Conservation (phyloP, 2,329 filamentous ascomycete genomes). For the Colletotrichum sp. region DNA sequence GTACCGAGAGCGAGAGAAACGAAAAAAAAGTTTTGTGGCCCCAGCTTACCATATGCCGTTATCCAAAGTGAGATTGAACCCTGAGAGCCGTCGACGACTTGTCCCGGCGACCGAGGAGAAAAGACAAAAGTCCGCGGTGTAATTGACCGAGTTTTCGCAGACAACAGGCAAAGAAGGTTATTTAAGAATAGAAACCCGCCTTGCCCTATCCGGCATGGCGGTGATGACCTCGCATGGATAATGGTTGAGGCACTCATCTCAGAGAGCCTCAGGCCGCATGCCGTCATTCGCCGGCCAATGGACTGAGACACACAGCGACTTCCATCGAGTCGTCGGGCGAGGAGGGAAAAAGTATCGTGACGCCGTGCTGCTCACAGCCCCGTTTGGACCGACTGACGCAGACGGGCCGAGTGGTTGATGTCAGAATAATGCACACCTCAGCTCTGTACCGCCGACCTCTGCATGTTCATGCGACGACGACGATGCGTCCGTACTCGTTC, state of each 20-base stretch:
- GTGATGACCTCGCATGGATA: conserved; percentile 7
- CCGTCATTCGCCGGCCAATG: neutral
- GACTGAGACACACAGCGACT: conserved; percentile 12
- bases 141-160: neutral
- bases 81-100: neutral
- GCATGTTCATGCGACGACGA: neutral
- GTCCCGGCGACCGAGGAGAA: neutral
- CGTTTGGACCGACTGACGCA: conserved; percentile 2
- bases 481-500: neutral
- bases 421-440: neutral
- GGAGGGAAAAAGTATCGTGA: neutral
- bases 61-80: neutral
- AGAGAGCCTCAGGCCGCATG: conserved; percentile 7
- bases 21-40: neutral
- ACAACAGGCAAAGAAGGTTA: conserved; percentile 20
- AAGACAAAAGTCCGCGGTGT: neutral
- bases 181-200: conserved; percentile 20
- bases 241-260: neutral
- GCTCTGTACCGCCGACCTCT: neutral
- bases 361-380: conserved; percentile 1
- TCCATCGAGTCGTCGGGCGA: neutral
- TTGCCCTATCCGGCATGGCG: conserved; percentile 9
- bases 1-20: neutral
- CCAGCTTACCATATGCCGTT: neutral
- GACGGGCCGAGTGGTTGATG: conserved; percentile 6